Base-by-base conservation (phyloP, 176 grass and related monocot species). In the Ananas comosus region DNA sequence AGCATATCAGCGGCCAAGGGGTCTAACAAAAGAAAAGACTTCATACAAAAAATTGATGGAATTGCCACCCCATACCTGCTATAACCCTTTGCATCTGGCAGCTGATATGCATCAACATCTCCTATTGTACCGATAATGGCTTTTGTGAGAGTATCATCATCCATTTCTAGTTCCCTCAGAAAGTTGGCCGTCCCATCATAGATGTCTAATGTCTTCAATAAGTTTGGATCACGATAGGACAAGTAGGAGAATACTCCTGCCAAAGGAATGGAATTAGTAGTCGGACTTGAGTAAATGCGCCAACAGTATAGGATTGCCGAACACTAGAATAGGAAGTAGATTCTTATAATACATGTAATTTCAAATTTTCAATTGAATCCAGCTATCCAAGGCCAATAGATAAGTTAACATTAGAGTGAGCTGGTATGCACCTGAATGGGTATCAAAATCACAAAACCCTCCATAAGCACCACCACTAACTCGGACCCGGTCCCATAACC, bases 71-170 rank as follows among this genome's bases (percentile, higher is more conserved):
- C 42, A 64, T 92, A 99, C 94, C 94, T 99, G 84, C 80, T 99
- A 84, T 92, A 93, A 84, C 94, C 94, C 88, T 99, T 99, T 73
- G 89, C 89, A 88, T 99, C 94, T n/a, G 94, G 94, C 74, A 99
- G 82, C 71, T 93, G 89, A 80, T 99, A 99, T 42, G 87, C 5
- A 70, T 99, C 94, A 53, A 99, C 87, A 78, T 93, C 89, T 18
- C 94, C 89, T 23, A 99, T 93, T 64, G 94, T 91, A 48, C 94
- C 94, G 86, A 99, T 99, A 80, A 99, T 99, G 80, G 94, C 94
- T 79, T 99, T 99, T 21, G 74, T 91, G 25, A 99, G 86, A 65
- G 78, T 78, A 80, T 93, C 94, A 59, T 88, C 78, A 66, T 88
- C 89, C 70, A 99, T 65, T 72, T 93, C 89, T 74, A 99, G 77